A percentile compares a stretch with the other conserved stretches of the same genome.
phyloP scores from a whole-genome alignment of 768 basidiomycete genomes.

The Psilocybe cyanescens region DNA sequence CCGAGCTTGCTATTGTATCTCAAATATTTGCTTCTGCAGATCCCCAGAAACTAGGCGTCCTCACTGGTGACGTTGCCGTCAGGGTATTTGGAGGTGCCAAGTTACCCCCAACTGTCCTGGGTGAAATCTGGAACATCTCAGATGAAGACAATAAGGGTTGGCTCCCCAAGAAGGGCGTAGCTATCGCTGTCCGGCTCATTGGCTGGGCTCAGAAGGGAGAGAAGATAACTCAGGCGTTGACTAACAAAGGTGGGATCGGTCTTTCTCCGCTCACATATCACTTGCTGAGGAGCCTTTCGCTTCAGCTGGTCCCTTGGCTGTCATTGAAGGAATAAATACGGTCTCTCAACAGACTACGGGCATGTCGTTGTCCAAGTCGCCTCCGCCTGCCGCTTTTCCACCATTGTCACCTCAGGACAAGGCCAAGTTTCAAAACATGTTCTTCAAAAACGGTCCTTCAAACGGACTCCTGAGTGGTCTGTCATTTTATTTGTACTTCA shows the following conservation, averaged over 20 bases:
- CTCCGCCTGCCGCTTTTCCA: conserved; percentile 61
- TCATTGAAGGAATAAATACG: conserved; percentile 70
- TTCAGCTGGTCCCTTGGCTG: conserved; percentile 83
- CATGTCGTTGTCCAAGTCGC: conserved; percentile 66
- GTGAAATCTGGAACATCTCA: conserved; percentile 92
- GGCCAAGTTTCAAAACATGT: conserved; percentile 81
- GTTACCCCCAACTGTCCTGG: conserved; percentile 75
- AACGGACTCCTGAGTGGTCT: conserved; percentile 81
- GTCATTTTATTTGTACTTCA: not conserved
- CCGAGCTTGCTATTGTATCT: conserved; percentile 64
- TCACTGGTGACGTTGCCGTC: conserved; percentile 92
- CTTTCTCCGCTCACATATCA: conserved; percentile 5
- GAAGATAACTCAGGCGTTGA: conserved; percentile 60
- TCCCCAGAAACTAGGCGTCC: conserved; percentile 77
- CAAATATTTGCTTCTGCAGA: conserved; percentile 78
- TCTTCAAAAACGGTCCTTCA: conserved; percentile 68
- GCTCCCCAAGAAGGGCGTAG: conserved; percentile 86
- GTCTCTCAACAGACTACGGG: conserved; percentile 63
- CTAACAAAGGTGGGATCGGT: conserved; percentile 68
- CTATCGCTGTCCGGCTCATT: conserved; percentile 87
- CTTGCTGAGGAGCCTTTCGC: conserved; percentile 19
- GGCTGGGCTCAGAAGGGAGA: conserved; percentile 92
- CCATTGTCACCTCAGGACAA: conserved; percentile 80
- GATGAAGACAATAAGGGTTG: conserved; percentile 95
- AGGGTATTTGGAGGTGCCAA: conserved; percentile 84